These are phyloP conservation scores for Eucalyptus regnans DNA, from an alignment of 345 rosid species.

Conservation along the genomic window DNA sequence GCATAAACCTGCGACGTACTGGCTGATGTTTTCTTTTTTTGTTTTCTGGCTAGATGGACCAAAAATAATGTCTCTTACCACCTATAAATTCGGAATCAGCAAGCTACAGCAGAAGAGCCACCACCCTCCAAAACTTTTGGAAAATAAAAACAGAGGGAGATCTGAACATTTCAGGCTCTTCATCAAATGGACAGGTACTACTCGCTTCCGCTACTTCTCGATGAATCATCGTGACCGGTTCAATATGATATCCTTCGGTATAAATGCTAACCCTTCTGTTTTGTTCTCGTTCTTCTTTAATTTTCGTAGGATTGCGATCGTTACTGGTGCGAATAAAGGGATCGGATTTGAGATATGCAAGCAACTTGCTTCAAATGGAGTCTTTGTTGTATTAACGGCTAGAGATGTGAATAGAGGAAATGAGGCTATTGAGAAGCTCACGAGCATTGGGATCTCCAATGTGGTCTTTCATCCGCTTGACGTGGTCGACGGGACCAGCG, in stretches of 20 bases:
- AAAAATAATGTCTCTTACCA: background rate
- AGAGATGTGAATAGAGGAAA: slow-evolving; percentile 3
- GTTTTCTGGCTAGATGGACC: background rate
- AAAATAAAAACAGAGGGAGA: background rate
- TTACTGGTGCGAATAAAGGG: slow-evolving; percentile 13
- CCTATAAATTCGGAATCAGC: background rate
- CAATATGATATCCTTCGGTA: background rate
- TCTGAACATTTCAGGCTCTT: background rate
- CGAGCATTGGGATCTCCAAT: background rate
- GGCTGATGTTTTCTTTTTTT: background rate
- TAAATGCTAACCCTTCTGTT: background rate
- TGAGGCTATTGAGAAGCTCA: background rate
- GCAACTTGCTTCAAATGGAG: slow-evolving; percentile 1
- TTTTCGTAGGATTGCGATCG: background rate
- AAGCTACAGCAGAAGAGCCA: background rate
- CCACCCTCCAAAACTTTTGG: background rate
- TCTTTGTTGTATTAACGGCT: background rate
- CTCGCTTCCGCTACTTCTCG: background rate
- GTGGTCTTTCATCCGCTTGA: slow-evolving; percentile 1
- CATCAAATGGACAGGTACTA: background rate
- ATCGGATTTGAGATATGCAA: slow-evolving; percentile 3
- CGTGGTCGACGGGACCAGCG: background rate
- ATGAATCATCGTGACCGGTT: background rate
- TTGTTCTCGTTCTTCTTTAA: background rate
- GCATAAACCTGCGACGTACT: background rate